Conservation (phyloP, 2,329 filamentous ascomycete genomes). For the Triangularia setosa region DNA sequence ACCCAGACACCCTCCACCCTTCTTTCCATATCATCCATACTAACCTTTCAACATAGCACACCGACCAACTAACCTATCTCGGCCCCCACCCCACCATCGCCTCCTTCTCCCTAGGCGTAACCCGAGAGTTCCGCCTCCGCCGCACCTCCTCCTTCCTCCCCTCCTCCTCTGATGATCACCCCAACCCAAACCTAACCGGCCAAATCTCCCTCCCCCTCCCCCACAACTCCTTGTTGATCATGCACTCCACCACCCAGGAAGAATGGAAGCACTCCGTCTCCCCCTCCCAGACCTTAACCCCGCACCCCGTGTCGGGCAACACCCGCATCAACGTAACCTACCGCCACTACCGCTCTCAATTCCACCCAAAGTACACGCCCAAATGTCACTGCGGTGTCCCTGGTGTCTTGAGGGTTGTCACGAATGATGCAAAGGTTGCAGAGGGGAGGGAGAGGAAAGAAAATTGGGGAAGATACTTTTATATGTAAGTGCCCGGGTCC, state of each 20-base stretch:
- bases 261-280: slow-evolving; percentile 90
- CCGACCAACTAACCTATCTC: slow-evolving; percentile 88
- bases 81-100: slow-evolving; percentile 87
- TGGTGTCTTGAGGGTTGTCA: slow-evolving; percentile 69
- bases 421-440: slow-evolving; percentile 42
- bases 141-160: slow-evolving; percentile 43
- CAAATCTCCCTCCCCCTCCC: slow-evolving; percentile 92
- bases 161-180: slow-evolving; percentile 56
- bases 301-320: slow-evolving; percentile 76
- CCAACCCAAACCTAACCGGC: slow-evolving; percentile 54
- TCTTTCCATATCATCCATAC: background rate
- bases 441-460: slow-evolving; percentile 39
- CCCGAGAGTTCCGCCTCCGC: slow-evolving; percentile 88
- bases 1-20: background rate
- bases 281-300: slow-evolving; percentile 71
- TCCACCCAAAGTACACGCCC: slow-evolving; percentile 68
- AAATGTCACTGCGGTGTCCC: slow-evolving; percentile 72
- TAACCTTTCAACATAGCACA: slow-evolving; percentile 48
- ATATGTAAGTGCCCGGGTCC: slow-evolving; percentile 56
- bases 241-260: slow-evolving; percentile 98
- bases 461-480: slow-evolving; percentile 74
- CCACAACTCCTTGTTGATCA: slow-evolving; percentile 88
- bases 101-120: slow-evolving; percentile 83
- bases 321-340: slow-evolving; percentile 92
- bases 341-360: slow-evolving; percentile 71